Evolutionary conservation across 148 eudicot genomes (phyloP), one percentile per base, ranked within the genome.

Genomic region (Fagopyrum esculentum): DNA sequence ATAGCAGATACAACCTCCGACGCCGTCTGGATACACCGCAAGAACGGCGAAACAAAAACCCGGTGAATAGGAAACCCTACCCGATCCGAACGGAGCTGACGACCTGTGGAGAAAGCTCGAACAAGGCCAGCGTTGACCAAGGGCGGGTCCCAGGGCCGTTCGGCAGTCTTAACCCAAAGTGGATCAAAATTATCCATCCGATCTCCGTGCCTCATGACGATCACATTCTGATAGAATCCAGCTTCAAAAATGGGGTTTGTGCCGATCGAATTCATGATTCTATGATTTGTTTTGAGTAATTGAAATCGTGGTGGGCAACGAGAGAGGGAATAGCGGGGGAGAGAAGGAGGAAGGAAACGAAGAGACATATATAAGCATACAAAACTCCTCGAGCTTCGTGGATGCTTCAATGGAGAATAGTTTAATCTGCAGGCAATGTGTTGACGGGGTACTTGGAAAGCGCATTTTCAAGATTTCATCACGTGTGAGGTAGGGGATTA

Each of bases 171-270:
- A 12, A 84, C 74, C 98, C 97, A 94, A 9, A 44, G 51, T 0
- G 87, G 86, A 44, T 85, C 98, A 79, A 84, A 84, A 84, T 94
- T 91, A 83, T 94, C 98, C 9, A 83, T 78, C n/a, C 98, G 89
- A 71, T 94, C 95, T 9, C 98, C 97, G 81, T 94, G 98, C 35
- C 98, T 80, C 91, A 94, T 87, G 12, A 94, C 88, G 74, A 93
- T 77, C 73, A 93, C 85, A 82, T 91, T 81, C 63, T 93, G 98
- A 75, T 64, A 64, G n/a, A 77, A 54, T 57, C 59, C 59, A 54
- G 6, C 59, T 54, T 54, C 19, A 16, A 9, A 19, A 57, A 5
- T 57, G 30, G 63, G 63, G 63, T 57, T 57, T 57, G 63, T 2
- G 3, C 30, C 30, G 30, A 7, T 30, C 30, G 63, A 22, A 57